Conservation (phyloP, 495 filamentous ascomycete species). For the Penicillium maclennaniae region DNA sequence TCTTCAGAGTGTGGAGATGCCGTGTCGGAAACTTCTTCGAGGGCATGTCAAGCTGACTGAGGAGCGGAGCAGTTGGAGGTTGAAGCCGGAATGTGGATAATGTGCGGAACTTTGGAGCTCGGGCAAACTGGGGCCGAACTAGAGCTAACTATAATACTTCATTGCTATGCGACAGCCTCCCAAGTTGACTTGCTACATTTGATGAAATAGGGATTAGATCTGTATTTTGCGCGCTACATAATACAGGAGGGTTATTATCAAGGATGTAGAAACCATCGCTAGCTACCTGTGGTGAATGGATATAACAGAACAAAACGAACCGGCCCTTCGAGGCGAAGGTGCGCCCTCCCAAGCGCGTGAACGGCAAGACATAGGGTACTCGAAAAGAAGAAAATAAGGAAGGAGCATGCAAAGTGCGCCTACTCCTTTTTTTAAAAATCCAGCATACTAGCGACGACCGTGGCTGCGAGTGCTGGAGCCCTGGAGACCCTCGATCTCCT, state of each 20-base stretch:
- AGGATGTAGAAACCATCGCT: slow-evolving; percentile 49
- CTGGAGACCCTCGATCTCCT: slow-evolving; percentile 89
- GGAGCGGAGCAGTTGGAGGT: not conserved
- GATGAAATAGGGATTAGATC: slow-evolving; percentile 19
- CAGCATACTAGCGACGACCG: slow-evolving; percentile 74
- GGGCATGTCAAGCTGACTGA: slow-evolving; percentile 24
- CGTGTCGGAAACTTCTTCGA: slow-evolving; percentile 30
- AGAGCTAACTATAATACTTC: not conserved
- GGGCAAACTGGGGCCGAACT: slow-evolving; percentile 1
- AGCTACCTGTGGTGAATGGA: slow-evolving; percentile 45
- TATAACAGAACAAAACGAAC: slow-evolving; percentile 35
- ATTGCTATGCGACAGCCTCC: not conserved
- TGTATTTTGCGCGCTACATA: slow-evolving; percentile 38
- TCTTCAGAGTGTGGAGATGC: slow-evolving; percentile 43
- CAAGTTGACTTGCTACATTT: not conserved
- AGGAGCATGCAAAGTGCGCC: slow-evolving; percentile 26
- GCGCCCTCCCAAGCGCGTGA: slow-evolving; percentile 27
- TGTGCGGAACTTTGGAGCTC: not conserved
- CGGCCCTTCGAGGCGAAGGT: slow-evolving; percentile 25
- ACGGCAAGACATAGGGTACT: slow-evolving; percentile 37
- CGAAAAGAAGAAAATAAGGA: slow-evolving; percentile 38
- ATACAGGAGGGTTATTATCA: slow-evolving; percentile 49
- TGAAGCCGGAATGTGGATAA: not conserved
- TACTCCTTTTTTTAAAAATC: slow-evolving; percentile 34
- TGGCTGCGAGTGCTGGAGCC: slow-evolving; percentile 89